Evolutionary conservation across 2,329 filamentous ascomycete species (phyloP).

Genomic region (Myriosclerotinia curreyana): DNA sequence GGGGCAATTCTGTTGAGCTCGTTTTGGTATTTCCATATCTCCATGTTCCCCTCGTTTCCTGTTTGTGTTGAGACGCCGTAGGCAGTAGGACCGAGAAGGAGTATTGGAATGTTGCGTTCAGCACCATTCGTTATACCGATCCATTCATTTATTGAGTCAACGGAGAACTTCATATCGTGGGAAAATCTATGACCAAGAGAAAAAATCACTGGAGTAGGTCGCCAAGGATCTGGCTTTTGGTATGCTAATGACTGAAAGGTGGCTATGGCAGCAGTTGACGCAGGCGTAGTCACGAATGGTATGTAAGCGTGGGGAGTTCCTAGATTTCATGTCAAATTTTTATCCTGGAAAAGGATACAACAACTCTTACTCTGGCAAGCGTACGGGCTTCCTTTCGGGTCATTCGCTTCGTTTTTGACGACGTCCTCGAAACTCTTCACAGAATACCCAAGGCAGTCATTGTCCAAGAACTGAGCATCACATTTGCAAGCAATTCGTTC

Average conservation of each 20-base stretch:
- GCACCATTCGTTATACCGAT: slow-evolving; percentile 39
- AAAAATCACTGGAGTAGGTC: slow-evolving; percentile 44
- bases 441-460: slow-evolving; percentile 37
- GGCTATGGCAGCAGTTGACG: slow-evolving; percentile 33
- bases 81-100: slow-evolving; percentile 44
- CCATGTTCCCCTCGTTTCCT: slow-evolving; percentile 21
- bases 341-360: background rate
- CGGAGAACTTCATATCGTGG: slow-evolving; percentile 37
- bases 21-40: slow-evolving; percentile 42
- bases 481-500: slow-evolving; percentile 41
- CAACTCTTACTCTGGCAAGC: slow-evolving; percentile 27
- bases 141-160: slow-evolving; percentile 43
- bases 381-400: slow-evolving; percentile 24
- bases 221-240: slow-evolving; percentile 38
- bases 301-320: slow-evolving; percentile 43
- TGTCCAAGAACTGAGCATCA: slow-evolving; percentile 43
- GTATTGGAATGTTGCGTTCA: slow-evolving; percentile 43
- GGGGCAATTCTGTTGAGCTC: slow-evolving; percentile 39
- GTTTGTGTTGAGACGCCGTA: slow-evolving; percentile 17
- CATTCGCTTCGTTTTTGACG: slow-evolving; percentile 25
- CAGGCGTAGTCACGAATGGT: slow-evolving; percentile 37
- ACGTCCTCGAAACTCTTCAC: slow-evolving; percentile 32
- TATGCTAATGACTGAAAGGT: slow-evolving; percentile 39
- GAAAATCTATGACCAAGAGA: slow-evolving; percentile 38
- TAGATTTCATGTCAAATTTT: slow-evolving; percentile 22